These are phyloP conservation scores for Penicillium sp. DNA, from an alignment of 2,329 filamentous ascomycete genomes.

Conservation along the genomic window DNA sequence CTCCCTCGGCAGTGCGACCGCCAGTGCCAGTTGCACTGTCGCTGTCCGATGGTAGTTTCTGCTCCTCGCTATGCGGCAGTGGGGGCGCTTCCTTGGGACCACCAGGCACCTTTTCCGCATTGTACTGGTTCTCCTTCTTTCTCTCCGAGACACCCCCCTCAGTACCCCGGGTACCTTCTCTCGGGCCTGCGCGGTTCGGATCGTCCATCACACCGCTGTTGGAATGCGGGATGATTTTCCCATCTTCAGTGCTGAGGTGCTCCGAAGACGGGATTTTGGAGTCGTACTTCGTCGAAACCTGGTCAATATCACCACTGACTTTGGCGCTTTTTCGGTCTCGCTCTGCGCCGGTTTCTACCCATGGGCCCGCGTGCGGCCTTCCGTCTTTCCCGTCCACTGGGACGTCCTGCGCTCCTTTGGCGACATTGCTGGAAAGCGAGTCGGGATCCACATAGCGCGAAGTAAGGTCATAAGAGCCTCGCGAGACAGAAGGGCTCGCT, in stretches of 20 bases:
- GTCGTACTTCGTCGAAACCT: conserved; percentile 24
- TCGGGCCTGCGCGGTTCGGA: conserved; percentile 67
- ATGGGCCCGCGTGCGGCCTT: conserved; percentile 84
- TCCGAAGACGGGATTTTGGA: conserved; percentile 26
- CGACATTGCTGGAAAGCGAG: conserved; percentile 21
- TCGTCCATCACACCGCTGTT: conserved; percentile 91
- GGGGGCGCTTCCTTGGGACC: conserved; percentile 81
- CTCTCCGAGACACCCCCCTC: conserved; percentile 88
- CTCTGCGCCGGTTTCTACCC: conserved; percentile 49
- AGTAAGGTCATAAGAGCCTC: conserved; percentile 10
- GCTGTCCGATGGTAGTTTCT: conserved; percentile 52
- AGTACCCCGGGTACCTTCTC: conserved; percentile 80
- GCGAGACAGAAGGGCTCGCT: conserved; percentile 12
- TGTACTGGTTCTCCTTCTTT: conserved; percentile 66
- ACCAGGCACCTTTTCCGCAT: conserved; percentile 71
- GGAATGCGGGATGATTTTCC: conserved; percentile 47
- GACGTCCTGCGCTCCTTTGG: conserved; percentile 66
- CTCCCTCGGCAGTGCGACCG: conserved; percentile 39
- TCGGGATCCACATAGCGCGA: conserved; percentile 18
- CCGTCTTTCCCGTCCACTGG: conserved; percentile 92
- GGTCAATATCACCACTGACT: conserved; percentile 35
- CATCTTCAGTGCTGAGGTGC: conserved; percentile 40
- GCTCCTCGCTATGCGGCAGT: conserved; percentile 73
- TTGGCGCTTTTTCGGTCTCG: conserved; percentile 43
- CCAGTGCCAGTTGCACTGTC: conserved; percentile 36